phyloP scores from a whole-genome alignment of 164 flowering plant genomes.

The Chimonanthus salicifolius region DNA sequence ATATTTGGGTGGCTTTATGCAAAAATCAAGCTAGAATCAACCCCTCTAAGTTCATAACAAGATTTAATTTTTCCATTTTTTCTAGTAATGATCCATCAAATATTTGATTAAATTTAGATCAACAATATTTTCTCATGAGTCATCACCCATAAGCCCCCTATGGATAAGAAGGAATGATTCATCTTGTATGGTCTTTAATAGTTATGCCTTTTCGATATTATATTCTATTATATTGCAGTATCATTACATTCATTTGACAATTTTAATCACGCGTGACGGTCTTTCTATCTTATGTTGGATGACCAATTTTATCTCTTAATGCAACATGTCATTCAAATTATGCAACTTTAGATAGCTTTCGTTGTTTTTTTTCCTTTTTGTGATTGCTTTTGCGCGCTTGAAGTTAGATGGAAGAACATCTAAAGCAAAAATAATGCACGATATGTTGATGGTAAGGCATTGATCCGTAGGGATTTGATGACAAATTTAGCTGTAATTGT shows the following conservation, averaged over 20 bases:
- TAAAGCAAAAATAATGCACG: background rate
- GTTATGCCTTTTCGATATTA: background rate
- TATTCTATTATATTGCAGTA: background rate
- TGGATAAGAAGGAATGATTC: background rate
- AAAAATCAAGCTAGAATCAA: background rate
- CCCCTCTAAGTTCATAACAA: background rate
- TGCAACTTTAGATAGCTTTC: background rate
- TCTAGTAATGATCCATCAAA: background rate
- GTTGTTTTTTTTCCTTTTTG: background rate
- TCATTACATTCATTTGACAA: background rate
- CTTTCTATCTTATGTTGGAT: background rate
- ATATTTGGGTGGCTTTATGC: background rate
- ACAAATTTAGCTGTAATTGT: background rate
- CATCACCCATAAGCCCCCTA: background rate
- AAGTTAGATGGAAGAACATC: background rate
- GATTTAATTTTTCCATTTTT: background rate
- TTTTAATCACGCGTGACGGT: background rate
- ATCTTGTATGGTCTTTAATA: background rate
- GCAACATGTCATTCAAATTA: background rate
- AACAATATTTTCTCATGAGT: background rate
- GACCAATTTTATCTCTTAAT: background rate
- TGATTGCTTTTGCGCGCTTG: background rate
- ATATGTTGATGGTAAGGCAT: background rate
- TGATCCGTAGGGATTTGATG: background rate
- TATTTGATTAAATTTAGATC: background rate